These are phyloP conservation scores for Backusella sp. DNA, from an alignment of 192 early-diverging fungal genomes.

Conservation along the genomic window DNA sequence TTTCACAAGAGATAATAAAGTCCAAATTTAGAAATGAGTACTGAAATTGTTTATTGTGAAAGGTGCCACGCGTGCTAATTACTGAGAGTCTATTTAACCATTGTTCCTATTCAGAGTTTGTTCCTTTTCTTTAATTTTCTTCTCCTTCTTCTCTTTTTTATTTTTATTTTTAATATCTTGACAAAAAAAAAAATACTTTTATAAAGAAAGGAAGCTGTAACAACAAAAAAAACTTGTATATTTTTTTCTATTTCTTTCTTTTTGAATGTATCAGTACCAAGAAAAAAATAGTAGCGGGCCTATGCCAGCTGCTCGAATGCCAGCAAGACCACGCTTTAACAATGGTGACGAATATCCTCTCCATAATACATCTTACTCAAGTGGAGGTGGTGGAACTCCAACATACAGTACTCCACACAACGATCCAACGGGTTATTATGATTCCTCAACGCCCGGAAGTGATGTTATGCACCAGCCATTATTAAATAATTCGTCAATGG, in stretches of 20 bases:
- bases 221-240: background rate
- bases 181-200: background rate
- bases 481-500: slow-evolving; percentile 4
- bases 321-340: slow-evolving; percentile 8
- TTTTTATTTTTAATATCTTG: background rate
- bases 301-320: slow-evolving; percentile 11
- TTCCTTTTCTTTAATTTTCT: background rate
- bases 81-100: slow-evolving; percentile 2
- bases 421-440: slow-evolving; percentile 13
- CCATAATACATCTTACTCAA: slow-evolving; percentile 7
- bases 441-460: background rate
- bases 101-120: slow-evolving; percentile 1
- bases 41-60: slow-evolving; percentile 6
- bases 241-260: background rate
- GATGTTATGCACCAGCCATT: slow-evolving; percentile 11
- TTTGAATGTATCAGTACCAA: slow-evolving; percentile 9
- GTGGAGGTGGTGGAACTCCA: background rate
- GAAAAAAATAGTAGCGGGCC: background rate
- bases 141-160: background rate
- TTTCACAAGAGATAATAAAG: background rate
- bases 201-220: background rate
- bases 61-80: slow-evolving; percentile 3
- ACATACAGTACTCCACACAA: background rate
- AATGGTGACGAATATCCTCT: slow-evolving; percentile 10
- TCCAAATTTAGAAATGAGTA: background rate